Percentiles rank a stretch among this genome's conserved stretches.
phyloP scores from a whole-genome alignment of 805 yeast species.

The Suhomyces xylopsoci region DNA sequence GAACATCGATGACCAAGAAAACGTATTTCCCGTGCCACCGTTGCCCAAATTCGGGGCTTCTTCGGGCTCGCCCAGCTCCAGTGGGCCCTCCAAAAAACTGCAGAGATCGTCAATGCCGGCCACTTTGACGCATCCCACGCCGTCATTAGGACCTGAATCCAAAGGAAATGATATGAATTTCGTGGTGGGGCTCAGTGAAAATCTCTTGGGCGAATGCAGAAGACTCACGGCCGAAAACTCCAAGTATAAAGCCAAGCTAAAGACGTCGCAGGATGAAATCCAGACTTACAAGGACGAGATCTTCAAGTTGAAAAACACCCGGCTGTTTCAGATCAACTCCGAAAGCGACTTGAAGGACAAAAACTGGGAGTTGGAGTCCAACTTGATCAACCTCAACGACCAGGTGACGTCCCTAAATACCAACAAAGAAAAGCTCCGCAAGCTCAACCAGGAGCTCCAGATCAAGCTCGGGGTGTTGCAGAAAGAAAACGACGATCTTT shows the following conservation, averaged over 20 bases:
- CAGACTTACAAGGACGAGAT: conserved; percentile 35
- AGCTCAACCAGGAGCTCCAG: conserved; percentile 30
- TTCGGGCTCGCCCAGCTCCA: neutral
- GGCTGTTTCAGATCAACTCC: conserved; percentile 32
- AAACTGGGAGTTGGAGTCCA: conserved; percentile 64
- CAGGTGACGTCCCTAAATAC: conserved; percentile 37
- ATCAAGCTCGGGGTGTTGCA: conserved; percentile 27
- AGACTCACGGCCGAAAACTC: conserved; percentile 64
- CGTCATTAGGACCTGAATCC: conserved; percentile 40
- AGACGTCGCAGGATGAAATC: conserved; percentile 42
- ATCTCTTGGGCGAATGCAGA: conserved; percentile 66
- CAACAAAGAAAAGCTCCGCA: conserved; percentile 39
- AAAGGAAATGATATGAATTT: conserved; percentile 65
- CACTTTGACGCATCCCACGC: conserved; percentile 20
- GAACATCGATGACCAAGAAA: conserved; percentile 14
- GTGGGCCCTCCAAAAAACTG: neutral
- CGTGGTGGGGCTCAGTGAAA: conserved; percentile 72
- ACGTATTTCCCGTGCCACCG: conserved; percentile 12
- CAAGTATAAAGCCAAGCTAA: conserved; percentile 41
- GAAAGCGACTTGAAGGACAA: conserved; percentile 55
- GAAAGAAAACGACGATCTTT: conserved; percentile 49
- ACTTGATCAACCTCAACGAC: conserved; percentile 44
- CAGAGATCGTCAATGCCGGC: conserved; percentile 6
- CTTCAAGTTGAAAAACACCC: conserved; percentile 31
- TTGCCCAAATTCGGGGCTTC: conserved; percentile 5